Conservation (phyloP, 106 monocot species). For the Alisma plantagoaquatica region DNA sequence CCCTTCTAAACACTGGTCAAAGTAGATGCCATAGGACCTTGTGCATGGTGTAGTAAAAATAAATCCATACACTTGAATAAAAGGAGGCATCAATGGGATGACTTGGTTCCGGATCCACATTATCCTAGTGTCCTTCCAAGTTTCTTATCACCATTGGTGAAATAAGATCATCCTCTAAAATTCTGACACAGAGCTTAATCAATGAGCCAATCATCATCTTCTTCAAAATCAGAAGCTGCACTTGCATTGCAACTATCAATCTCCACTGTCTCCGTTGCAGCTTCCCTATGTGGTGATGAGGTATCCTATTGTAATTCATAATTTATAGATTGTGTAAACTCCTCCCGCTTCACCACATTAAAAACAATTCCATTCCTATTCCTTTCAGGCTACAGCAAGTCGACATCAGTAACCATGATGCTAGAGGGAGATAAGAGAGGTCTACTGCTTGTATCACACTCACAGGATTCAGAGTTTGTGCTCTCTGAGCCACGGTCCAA, state of each 20-base stretch:
- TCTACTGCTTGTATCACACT: slow-evolving; percentile 5
- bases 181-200: too few relatives aligned
- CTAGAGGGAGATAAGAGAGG: slow-evolving; percentile 12
- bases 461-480: slow-evolving; percentile 18
- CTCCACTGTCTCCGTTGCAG: slow-evolving; percentile 42
- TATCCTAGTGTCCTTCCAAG: too few relatives aligned
- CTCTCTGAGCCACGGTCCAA: slow-evolving; percentile 29
- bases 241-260: slow-evolving; percentile 38
- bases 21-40: too few relatives aligned
- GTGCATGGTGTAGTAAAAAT: too few relatives aligned
- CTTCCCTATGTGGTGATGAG: slow-evolving; percentile 8
- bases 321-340: slow-evolving; percentile 6
- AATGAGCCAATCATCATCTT: too few relatives aligned
- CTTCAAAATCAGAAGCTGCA: slow-evolving; percentile 34
- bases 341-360: slow-evolving; percentile 66
- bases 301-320: slow-evolving; percentile 11
- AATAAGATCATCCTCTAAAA: too few relatives aligned
- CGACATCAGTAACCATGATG: slow-evolving; percentile 72
- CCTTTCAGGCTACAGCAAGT: slow-evolving; percentile 74
- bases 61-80: too few relatives aligned
- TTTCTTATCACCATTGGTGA: too few relatives aligned
- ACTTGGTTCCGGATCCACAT: too few relatives aligned
- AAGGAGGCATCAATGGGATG: too few relatives aligned
- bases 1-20: too few relatives aligned
- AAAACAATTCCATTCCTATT: slow-evolving; percentile 64